A percentile compares a stretch with the other conserved stretches of the same genome.
These are phyloP conservation scores for Rhodosporidiobolus sp. DNA, from an alignment of 768 basidiomycete species.

Conservation along the genomic window DNA sequence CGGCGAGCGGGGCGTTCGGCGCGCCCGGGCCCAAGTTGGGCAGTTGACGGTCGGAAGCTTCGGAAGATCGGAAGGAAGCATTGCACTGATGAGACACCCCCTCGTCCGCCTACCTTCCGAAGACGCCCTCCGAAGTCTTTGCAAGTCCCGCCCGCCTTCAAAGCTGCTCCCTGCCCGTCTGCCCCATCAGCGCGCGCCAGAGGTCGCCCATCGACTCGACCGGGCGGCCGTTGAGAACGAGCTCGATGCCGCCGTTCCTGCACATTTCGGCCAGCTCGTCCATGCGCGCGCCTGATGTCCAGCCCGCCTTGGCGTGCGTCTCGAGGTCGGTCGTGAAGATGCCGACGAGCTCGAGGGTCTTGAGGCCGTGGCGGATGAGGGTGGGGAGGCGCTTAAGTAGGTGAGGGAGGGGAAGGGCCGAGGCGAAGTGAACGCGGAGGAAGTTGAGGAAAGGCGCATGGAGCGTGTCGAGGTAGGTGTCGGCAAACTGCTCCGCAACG, in stretches of 20 bases:
- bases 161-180: conserved; percentile 8
- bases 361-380: not conserved
- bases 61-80: not conserved
- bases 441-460: not conserved
- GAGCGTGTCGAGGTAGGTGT: not conserved
- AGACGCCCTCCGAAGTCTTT: not conserved
- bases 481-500: not conserved
- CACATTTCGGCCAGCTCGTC: conserved; percentile 1
- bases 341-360: conserved; percentile 12
- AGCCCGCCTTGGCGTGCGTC: not conserved
- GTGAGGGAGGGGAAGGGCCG: not conserved
- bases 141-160: not conserved
- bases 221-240: conserved; percentile 8
- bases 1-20: no score
- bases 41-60: no score
- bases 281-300: not conserved
- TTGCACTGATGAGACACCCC: no score
- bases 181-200: conserved; percentile 8
- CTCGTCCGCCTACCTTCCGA: no score
- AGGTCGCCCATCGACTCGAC: conserved; percentile 2
- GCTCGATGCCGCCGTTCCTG: not conserved
- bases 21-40: no score
- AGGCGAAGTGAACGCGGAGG: conserved; percentile 24
- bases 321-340: conserved; percentile 9
- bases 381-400: not conserved